Percentiles rank a stretch among this genome's conserved stretches.
These are phyloP conservation scores for Diaporthe amygdali DNA, from an alignment of 2,329 filamentous ascomycete genomes.

Conservation along the genomic window DNA sequence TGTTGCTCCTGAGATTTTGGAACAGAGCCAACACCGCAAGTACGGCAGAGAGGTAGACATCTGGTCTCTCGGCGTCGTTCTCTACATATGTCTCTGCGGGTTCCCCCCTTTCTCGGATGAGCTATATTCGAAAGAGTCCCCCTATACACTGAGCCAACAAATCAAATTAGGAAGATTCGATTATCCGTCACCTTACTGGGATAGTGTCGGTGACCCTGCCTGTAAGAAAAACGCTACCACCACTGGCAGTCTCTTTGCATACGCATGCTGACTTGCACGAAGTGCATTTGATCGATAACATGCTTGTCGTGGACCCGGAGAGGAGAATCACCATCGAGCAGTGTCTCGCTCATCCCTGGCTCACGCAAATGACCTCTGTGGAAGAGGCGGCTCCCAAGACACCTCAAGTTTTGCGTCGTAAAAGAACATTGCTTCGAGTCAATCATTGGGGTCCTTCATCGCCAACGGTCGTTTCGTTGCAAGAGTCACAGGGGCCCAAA, in stretches of 20 bases:
- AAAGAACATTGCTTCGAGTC: not conserved
- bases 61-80: conserved; percentile 93
- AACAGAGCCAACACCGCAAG: conserved; percentile 79
- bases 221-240: conserved; percentile 45
- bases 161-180: conserved; percentile 91
- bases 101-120: conserved; percentile 98
- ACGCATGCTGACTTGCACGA: not conserved
- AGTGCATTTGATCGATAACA: conserved; percentile 90
- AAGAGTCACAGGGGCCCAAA: not conserved
- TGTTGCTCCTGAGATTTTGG: conserved; percentile 92
- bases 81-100: conserved; percentile 96
- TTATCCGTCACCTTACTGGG: conserved; percentile 96
- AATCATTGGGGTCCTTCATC: not conserved
- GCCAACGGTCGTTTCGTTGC: not conserved
- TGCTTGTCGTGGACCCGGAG: conserved; percentile 87
- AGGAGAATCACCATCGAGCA: conserved; percentile 87
- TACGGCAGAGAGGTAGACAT: conserved; percentile 96
- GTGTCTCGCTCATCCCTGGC: conserved; percentile 90
- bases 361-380: conserved; percentile 47
- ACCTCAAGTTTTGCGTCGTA: not conserved
- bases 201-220: conserved; percentile 82
- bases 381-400: not conserved
- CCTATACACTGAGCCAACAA: conserved; percentile 84
- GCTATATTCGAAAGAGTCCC: conserved; percentile 78
- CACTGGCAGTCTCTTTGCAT: not conserved